These are phyloP conservation scores for Fusarium nelsonii DNA, from an alignment of 2,329 filamentous ascomycete genomes.

Conservation along the genomic window DNA sequence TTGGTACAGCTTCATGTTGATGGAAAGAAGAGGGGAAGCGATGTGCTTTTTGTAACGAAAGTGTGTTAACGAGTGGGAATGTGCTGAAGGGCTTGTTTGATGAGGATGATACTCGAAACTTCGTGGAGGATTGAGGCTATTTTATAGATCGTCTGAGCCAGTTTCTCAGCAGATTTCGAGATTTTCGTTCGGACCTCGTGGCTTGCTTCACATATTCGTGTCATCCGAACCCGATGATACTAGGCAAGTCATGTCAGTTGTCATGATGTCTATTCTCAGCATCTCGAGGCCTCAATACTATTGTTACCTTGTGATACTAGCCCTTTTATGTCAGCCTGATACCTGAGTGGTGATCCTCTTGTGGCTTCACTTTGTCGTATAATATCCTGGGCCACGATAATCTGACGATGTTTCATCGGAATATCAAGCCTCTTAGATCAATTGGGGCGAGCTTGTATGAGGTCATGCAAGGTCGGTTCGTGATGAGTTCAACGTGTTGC, in stretches of 20 bases:
- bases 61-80: constrained; percentile 14
- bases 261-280: not conserved
- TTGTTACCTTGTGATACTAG: not conserved
- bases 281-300: not conserved
- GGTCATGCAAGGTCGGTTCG: not conserved
- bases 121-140: not conserved
- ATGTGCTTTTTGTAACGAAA: constrained; percentile 13
- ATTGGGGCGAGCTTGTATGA: no score
- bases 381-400: not conserved
- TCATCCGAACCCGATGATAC: not conserved
- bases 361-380: not conserved
- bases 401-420: not conserved
- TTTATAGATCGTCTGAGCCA: constrained; percentile 18
- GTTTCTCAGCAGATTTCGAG: not conserved
- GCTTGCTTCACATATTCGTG: not conserved
- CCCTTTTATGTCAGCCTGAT: no score
- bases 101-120: constrained; percentile 10
- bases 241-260: not conserved
- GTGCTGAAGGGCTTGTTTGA: constrained; percentile 24
- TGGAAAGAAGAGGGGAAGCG: not conserved
- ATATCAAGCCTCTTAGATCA: not conserved
- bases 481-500: not conserved
- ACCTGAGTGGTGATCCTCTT: not conserved
- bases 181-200: not conserved
- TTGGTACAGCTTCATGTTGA: constrained; percentile 32